These are phyloP conservation scores for Mycena belliarum DNA, from an alignment of 768 basidiomycete genomes.

Conservation along the genomic window DNA sequence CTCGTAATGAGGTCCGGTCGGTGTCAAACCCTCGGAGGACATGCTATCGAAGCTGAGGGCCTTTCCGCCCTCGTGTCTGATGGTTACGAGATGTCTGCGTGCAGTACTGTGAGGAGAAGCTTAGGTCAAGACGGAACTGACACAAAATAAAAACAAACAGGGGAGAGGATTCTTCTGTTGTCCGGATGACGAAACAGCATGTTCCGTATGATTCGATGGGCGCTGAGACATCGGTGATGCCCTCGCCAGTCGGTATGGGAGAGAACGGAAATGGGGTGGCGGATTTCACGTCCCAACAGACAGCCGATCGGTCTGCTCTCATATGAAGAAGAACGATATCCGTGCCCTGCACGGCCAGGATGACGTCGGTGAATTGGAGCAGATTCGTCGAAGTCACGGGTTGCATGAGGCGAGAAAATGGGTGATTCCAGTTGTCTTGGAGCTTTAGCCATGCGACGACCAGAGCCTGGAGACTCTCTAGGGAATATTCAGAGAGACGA, in stretches of 20 bases:
- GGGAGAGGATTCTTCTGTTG: neutral
- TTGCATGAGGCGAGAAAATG: neutral
- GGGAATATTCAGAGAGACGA: constrained; percentile 4
- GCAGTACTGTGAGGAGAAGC: neutral
- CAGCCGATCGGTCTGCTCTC: neutral
- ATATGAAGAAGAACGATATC: constrained; percentile 11
- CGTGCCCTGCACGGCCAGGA: constrained; percentile 13
- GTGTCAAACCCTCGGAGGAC: neutral
- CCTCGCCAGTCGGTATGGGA: neutral
- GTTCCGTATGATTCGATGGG: neutral
- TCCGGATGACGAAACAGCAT: neutral
- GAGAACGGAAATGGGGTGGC: neutral
- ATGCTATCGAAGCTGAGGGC: neutral
- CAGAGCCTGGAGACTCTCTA: constrained; percentile 6
- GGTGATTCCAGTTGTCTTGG: constrained; percentile 9
- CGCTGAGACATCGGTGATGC: neutral
- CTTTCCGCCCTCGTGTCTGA: constrained; percentile 6
- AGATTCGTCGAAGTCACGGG: neutral
- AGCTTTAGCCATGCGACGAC: constrained; percentile 5
- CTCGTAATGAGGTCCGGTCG: neutral
- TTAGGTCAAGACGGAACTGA: neutral
- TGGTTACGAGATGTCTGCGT: constrained; percentile 6
- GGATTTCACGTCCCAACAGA: constrained; percentile 10
- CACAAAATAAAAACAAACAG: neutral
- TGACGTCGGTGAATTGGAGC: neutral